phyloP scores from a whole-genome alignment of 305 asterid species.

The Solanum aculeatissimum region DNA sequence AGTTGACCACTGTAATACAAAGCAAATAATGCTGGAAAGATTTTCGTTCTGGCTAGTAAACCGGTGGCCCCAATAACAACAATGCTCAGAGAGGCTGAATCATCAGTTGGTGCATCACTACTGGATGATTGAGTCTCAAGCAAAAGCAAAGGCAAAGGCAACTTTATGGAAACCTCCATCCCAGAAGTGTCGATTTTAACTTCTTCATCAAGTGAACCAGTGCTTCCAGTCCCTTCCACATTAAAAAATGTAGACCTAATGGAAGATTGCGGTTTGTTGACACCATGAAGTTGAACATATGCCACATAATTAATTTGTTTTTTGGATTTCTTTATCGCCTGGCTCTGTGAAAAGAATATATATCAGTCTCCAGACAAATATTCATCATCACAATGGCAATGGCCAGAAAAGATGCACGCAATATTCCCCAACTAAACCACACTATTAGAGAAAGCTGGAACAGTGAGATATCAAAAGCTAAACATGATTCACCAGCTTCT shows the following conservation, averaged over 20 bases:
- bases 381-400: neutral
- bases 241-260: neutral
- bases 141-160: neutral
- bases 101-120: slow-evolving; percentile 3
- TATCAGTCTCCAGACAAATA: neutral
- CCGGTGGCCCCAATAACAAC: slow-evolving; percentile 50
- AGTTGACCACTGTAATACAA: slow-evolving; percentile 35
- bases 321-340: neutral
- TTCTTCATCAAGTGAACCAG: neutral
- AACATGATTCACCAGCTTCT: neutral
- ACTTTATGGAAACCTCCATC: neutral
- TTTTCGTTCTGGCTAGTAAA: slow-evolving; percentile 36
- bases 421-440: neutral
- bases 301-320: neutral
- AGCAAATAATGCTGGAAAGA: slow-evolving; percentile 44
- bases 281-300: neutral
- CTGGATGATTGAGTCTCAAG: slow-evolving; percentile 3
- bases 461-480: neutral
- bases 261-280: neutral
- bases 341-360: neutral
- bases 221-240: neutral
- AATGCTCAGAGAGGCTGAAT: slow-evolving; percentile 28
- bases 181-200: slow-evolving; percentile 1
- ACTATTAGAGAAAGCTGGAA: neutral
- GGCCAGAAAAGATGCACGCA: neutral